Conservation (phyloP, 345 rosid species). For the Carallia pectinifolia region DNA sequence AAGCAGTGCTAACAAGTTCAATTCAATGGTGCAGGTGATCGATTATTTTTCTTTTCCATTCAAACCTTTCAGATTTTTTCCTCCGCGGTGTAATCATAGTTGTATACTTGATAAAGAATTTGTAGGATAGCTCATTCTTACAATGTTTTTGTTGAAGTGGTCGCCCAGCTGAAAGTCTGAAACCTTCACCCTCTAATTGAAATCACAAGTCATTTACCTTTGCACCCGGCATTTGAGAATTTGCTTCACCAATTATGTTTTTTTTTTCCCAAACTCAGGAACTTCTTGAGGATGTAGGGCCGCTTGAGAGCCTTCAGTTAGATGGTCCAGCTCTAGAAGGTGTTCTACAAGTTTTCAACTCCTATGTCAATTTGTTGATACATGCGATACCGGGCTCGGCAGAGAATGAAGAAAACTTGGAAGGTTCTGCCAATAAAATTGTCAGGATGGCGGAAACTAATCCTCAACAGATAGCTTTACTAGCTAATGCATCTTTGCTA, state of each 20-base stretch:
- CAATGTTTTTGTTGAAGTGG: no score
- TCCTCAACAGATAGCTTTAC: constrained; percentile 75
- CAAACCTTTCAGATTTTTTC: background rate
- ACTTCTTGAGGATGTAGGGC: constrained; percentile 76
- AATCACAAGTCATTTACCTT: no score
- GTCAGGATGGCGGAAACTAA: constrained; percentile 79
- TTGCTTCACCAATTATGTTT: constrained; percentile 3
- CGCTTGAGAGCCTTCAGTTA: constrained; percentile 66
- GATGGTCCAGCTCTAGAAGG: constrained; percentile 81
- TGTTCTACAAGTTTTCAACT: constrained; percentile 60
- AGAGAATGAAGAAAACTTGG: constrained; percentile 66
- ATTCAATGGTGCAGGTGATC: constrained; percentile 75
- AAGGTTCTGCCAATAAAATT: constrained; percentile 49
- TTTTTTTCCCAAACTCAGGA: constrained; percentile 41
- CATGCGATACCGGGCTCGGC: constrained; percentile 74
- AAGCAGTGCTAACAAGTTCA: constrained; percentile 72
- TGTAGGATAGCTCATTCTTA: no score
- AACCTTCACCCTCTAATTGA: no score
- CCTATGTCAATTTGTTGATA: constrained; percentile 69
- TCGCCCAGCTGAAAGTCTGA: no score
- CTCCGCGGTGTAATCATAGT: no score
- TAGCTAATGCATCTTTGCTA: constrained; percentile 77
- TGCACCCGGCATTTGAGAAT: background rate
- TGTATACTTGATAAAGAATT: no score
- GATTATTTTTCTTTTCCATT: constrained; percentile 13